Conservation (phyloP, 208 protist species). For the Leishmania tarentolae region DNA sequence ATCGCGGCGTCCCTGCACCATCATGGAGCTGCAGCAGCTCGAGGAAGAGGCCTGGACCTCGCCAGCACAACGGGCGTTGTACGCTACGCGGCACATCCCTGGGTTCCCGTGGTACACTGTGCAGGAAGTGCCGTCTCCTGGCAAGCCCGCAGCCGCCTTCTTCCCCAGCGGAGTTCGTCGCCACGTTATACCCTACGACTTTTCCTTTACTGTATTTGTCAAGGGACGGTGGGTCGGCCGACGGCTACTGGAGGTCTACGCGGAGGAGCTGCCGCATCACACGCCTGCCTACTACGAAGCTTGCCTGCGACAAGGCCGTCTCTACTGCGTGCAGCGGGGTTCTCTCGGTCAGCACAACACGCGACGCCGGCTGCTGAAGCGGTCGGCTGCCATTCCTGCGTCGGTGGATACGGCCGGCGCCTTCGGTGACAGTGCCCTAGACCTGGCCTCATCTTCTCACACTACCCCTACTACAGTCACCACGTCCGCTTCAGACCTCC, state of each 20-base stretch:
- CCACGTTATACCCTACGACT: slow-evolving; percentile 91
- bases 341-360: slow-evolving; percentile 34
- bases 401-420: background rate
- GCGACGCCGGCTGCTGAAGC: slow-evolving; percentile 50
- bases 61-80: slow-evolving; percentile 37
- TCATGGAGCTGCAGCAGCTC: slow-evolving; percentile 34
- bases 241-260: slow-evolving; percentile 87
- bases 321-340: slow-evolving; percentile 44
- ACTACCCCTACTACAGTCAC: background rate
- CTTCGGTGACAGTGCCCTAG: background rate
- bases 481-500: background rate
- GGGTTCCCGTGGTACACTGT: slow-evolving; percentile 87
- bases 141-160: slow-evolving; percentile 1
- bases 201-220: slow-evolving; percentile 87
- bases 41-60: slow-evolving; percentile 66
- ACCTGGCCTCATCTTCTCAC: background rate
- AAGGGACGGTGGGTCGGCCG: slow-evolving; percentile 94
- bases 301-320: slow-evolving; percentile 73
- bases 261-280: slow-evolving; percentile 86
- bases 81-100: slow-evolving; percentile 57
- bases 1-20: background rate
- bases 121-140: background rate
- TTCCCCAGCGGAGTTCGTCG: slow-evolving; percentile 35
- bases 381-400: slow-evolving; percentile 4
- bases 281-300: slow-evolving; percentile 80